Percentiles rank a stretch among this genome's conserved stretches.
Conservation (phyloP, 2,329 filamentous ascomycete genomes). For the Paraphoma sp. region DNA sequence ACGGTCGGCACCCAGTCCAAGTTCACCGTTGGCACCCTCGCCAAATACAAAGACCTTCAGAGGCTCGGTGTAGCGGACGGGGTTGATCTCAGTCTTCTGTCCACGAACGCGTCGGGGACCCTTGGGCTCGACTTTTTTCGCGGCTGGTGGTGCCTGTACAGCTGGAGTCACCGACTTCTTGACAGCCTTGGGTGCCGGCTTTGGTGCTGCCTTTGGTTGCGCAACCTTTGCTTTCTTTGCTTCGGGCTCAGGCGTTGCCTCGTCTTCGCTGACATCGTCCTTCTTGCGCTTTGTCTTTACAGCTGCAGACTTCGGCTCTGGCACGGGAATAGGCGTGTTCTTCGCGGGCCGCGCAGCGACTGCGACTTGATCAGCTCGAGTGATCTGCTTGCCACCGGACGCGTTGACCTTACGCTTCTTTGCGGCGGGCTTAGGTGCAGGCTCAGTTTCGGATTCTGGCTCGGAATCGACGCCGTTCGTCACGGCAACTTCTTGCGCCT, state of each 20-base stretch:
- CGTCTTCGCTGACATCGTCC: constrained; percentile 30
- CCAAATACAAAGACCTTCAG: constrained; percentile 83
- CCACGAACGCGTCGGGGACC: constrained; percentile 39
- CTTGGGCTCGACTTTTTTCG: constrained; percentile 16
- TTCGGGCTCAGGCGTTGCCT: constrained; percentile 25
- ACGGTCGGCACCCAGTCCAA: constrained; percentile 74
- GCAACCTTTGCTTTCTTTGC: constrained; percentile 34
- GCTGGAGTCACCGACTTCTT: constrained; percentile 9
- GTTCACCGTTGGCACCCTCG: constrained; percentile 80
- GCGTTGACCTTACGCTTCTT: constrained; percentile 13
- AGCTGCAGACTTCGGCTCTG: constrained; percentile 17
- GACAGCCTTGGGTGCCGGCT: constrained; percentile 18
- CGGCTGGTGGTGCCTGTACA: background rate
- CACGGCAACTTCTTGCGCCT: constrained; percentile 22
- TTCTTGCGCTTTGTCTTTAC: constrained; percentile 41
- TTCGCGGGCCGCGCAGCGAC: constrained; percentile 26
- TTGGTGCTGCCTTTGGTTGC: constrained; percentile 15
- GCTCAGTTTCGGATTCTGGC: background rate
- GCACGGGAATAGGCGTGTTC: constrained; percentile 27
- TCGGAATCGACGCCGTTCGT: constrained; percentile 12
- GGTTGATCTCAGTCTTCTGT: constrained; percentile 63
- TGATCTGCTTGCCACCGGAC: constrained; percentile 5
- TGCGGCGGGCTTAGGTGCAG: constrained; percentile 3
- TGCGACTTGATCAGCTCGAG: constrained; percentile 18
- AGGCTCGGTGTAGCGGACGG: constrained; percentile 63